Conservation (phyloP, 495 filamentous ascomycete genomes). For the Penicillium turbatum region DNA sequence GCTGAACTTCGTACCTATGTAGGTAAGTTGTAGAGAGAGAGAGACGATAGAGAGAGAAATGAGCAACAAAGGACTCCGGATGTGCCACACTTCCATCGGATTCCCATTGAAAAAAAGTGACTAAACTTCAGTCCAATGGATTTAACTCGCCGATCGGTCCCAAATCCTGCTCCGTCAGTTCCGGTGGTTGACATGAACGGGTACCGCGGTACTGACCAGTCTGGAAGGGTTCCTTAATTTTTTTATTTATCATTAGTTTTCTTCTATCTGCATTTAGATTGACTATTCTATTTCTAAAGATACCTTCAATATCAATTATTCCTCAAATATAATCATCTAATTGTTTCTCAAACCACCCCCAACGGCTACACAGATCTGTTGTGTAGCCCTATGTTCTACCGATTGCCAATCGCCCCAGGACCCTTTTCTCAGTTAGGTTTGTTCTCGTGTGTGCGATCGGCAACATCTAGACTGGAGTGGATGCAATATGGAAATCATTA, state of each 20-base stretch:
- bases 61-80: neutral
- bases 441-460: constrained; percentile 15
- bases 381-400: constrained; percentile 6
- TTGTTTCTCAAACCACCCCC: constrained; percentile 5
- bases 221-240: neutral
- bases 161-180: constrained; percentile 16
- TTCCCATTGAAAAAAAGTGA: neutral
- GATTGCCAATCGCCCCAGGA: neutral
- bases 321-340: neutral
- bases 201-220: constrained; percentile 5
- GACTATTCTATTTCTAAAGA: neutral
- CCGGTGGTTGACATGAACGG: constrained; percentile 17
- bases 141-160: neutral
- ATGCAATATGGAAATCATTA: constrained; percentile 7
- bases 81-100: neutral
- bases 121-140: neutral
- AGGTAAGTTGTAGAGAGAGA: neutral
- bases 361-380: constrained; percentile 15
- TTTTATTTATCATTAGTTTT: neutral
- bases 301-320: too few relatives aligned
- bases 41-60: neutral
- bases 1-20: neutral
- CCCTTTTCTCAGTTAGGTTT: neutral
- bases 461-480: constrained; percentile 23
- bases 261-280: neutral